Base-by-base conservation (phyloP, 2,329 filamentous ascomycete genomes). In the Colletotrichum plurivorum region DNA sequence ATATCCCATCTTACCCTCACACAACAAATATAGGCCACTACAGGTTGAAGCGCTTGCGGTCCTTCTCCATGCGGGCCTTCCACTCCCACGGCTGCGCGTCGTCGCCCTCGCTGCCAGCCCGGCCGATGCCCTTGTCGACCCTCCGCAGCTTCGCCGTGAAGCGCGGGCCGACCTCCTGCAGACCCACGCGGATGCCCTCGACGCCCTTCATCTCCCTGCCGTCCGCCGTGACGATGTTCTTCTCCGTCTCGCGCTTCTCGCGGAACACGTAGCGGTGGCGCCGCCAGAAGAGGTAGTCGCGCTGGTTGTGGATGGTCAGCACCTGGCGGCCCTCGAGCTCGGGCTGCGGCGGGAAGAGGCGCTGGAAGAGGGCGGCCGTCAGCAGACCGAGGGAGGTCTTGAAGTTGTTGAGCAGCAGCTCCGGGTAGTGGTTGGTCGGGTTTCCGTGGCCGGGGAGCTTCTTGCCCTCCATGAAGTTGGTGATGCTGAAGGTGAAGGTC, bases 21-120 rank as follows among this genome's bases (percentile, higher is more conserved):
- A 31, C 27, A 52, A 63, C 36, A 31, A 39, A 56, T 36, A 6
- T 43, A 20, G 46, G 31, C n/a, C 53, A n/a, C 51, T 87, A 98
- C 78, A 99, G 85, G 81, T 97, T 96, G 84, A 98, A 99, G 78
- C 94, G 91, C 73, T 95, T 98, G 76, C 96, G 88, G 77, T 93
- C 87, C 85, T 98, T 98, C 84, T 99, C 96, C 92, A 96, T 97
- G 78, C 91, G 90, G 12, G 93, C 92, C 83, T 97, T 97, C 96
- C 96, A 99, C 79, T 98, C 90, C 95, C 96, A 98, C 77, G 97
- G 93, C 73, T 94, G 89, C 45, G 94, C 94, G 80, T 92, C 84
- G 80, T 90, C 84, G 85, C 93, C 88, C 70, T 90, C 86, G 74
- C 89, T 91, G 18, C 90, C 90, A 8, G 90, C 89, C 63, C 88